phyloP scores from a whole-genome alignment of 2,329 filamentous ascomycete genomes.

The Gnomoniopsis smithogilvyi region DNA sequence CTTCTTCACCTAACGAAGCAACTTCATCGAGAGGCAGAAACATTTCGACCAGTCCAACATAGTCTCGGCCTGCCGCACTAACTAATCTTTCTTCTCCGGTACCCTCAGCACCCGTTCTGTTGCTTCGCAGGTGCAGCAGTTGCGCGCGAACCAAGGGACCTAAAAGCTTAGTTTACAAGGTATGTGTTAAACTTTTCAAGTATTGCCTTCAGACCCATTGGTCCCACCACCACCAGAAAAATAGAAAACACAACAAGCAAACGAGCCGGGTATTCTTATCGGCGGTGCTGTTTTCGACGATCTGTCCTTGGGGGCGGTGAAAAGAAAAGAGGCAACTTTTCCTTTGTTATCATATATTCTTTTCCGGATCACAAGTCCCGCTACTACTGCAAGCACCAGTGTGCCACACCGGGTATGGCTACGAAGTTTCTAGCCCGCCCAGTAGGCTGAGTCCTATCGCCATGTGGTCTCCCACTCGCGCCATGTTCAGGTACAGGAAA shows the following conservation, averaged over 20 bases:
- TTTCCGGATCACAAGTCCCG: not conserved
- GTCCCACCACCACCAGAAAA: not conserved
- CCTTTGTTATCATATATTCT: not conserved
- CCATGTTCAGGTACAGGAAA: not conserved
- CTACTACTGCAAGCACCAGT: not conserved
- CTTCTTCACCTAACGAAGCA: not conserved
- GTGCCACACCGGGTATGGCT: slow-evolving; percentile 5
- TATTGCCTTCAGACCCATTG: not conserved
- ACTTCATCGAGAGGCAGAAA: not conserved
- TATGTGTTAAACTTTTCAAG: slow-evolving; percentile 8
- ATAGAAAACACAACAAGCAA: not conserved
- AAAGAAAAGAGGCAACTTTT: not conserved
- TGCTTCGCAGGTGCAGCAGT: not conserved
- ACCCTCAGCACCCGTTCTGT: not conserved
- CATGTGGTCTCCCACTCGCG: not conserved
- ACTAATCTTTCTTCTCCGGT: not conserved
- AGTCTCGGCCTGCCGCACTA: not conserved
- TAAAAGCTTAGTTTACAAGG: slow-evolving; percentile 7
- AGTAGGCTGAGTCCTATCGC: too few species aligned
- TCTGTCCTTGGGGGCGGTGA: slow-evolving; percentile 8
- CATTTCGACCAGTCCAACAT: not conserved
- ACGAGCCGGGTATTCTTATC: slow-evolving; percentile 1
- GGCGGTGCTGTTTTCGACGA: not conserved
- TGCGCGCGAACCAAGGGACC: not conserved
- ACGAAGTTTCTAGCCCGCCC: not conserved